A percentile compares a stretch with the other conserved stretches of the same genome.
Conservation (phyloP, 345 rosid species). For the Mercurialis annua region DNA sequence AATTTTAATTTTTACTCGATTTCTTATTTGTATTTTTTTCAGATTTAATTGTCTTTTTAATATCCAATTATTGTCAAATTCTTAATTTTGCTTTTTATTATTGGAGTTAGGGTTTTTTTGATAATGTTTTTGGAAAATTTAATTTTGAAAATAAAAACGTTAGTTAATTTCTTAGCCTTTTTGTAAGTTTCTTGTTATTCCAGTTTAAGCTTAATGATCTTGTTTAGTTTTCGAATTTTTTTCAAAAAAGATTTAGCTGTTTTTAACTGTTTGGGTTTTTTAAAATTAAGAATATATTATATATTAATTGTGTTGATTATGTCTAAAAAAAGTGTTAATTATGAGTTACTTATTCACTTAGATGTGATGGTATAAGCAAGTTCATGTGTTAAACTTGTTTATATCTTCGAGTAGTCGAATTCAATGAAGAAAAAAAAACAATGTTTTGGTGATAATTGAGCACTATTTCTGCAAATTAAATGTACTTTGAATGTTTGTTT, state of each 20-base stretch:
- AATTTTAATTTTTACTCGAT: neutral
- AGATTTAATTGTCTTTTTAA: neutral
- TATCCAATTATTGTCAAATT: neutral
- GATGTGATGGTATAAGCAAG: neutral
- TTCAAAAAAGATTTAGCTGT: too few species aligned
- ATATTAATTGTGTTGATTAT: neutral
- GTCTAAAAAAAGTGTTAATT: neutral
- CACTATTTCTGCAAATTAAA: neutral
- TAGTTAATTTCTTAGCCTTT: neutral
- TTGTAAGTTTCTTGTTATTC: too few species aligned
- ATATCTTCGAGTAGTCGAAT: too few species aligned
- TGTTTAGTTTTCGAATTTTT: too few species aligned
- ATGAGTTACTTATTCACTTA: neutral
- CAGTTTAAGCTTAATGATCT: neutral
- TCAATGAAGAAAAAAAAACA: too few species aligned
- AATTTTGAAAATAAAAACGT: neutral
- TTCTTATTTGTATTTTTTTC: neutral
- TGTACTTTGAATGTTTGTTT: neutral
- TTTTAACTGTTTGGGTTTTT: too few species aligned
- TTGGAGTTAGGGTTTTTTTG: neutral
- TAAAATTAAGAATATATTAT: neutral
- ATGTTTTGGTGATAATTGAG: too few species aligned
- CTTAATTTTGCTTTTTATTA: neutral
- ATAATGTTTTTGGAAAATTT: neutral
- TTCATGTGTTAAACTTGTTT: neutral